Evolutionary conservation across 208 protist species (phyloP).

Genomic region (Novymonas esmeraldas): DNA sequence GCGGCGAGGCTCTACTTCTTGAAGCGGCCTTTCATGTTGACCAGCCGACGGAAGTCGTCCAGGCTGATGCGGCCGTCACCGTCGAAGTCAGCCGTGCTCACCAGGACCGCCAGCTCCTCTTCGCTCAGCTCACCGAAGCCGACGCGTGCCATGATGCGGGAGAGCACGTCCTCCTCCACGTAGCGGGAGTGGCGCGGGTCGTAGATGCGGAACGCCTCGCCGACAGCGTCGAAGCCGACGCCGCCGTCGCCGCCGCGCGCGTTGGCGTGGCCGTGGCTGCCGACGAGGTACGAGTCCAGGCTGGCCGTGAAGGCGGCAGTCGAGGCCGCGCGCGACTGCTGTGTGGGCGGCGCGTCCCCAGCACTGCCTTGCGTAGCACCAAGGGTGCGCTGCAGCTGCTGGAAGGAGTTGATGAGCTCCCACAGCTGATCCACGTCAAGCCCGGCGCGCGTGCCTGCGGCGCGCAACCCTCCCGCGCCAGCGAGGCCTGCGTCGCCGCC

Average conservation of each 20-base stretch:
- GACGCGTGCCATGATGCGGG: slow-evolving; percentile 85
- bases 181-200: slow-evolving; percentile 86
- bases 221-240: slow-evolving; percentile 86
- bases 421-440: slow-evolving; percentile 88
- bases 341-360: neutral
- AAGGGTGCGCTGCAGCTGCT: slow-evolving; percentile 35
- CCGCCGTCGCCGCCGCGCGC: slow-evolving; percentile 2
- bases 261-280: neutral
- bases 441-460: slow-evolving; percentile 20
- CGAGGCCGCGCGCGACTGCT: neutral
- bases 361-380: neutral
- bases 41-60: slow-evolving; percentile 88
- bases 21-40: slow-evolving; percentile 74
- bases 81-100: slow-evolving; percentile 93
- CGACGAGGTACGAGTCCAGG: slow-evolving; percentile 15
- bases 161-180: slow-evolving; percentile 82
- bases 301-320: slow-evolving; percentile 10
- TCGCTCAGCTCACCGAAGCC: slow-evolving; percentile 84
- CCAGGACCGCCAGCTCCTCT: slow-evolving; percentile 87
- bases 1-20: slow-evolving; percentile 17
- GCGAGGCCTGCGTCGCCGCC: neutral
- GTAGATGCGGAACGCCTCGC: slow-evolving; percentile 91
- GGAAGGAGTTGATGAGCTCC: slow-evolving; percentile 85
- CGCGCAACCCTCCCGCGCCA: neutral
- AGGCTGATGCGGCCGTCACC: slow-evolving; percentile 91